Conservation (phyloP, 495 filamentous ascomycete genomes). For the Xylaria grammica region DNA sequence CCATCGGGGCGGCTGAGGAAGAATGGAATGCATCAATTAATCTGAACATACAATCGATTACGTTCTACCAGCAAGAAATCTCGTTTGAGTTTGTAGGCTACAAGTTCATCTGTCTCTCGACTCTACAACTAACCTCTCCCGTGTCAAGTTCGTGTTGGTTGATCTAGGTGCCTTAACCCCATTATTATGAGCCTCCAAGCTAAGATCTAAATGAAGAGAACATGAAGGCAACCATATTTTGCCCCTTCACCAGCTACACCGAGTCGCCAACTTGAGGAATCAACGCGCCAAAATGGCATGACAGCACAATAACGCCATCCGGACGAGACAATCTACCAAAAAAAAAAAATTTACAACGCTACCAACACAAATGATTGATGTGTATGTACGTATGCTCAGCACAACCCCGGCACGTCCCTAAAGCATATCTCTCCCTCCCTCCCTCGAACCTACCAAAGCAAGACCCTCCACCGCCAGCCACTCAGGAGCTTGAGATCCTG, state of each 20-base stretch:
- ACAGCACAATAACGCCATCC: too few species aligned
- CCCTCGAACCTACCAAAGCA: constrained; percentile 40
- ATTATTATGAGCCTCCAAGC: neutral
- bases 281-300: neutral
- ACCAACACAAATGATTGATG: constrained; percentile 3
- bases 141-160: neutral
- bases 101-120: too few species aligned
- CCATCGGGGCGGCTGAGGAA: too few species aligned
- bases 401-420: neutral
- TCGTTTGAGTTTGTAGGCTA: too few species aligned
- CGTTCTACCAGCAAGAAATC: too few species aligned
- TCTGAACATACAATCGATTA: too few species aligned
- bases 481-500: constrained; percentile 47
- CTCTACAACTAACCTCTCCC: neutral
- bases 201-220: neutral
- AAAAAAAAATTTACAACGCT: neutral
- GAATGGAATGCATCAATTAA: too few species aligned
- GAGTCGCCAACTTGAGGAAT: neutral
- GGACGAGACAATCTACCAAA: neutral
- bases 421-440: neutral
- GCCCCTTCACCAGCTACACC: neutral
- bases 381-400: neutral
- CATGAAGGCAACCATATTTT: neutral
- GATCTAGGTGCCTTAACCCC: neutral
- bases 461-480: constrained; percentile 53